Evolutionary conservation across 2,329 filamentous ascomycete genomes (phyloP), one percentile per base, ranked within the genome.

Genomic region (Hymenoscyphus fructigenus): DNA sequence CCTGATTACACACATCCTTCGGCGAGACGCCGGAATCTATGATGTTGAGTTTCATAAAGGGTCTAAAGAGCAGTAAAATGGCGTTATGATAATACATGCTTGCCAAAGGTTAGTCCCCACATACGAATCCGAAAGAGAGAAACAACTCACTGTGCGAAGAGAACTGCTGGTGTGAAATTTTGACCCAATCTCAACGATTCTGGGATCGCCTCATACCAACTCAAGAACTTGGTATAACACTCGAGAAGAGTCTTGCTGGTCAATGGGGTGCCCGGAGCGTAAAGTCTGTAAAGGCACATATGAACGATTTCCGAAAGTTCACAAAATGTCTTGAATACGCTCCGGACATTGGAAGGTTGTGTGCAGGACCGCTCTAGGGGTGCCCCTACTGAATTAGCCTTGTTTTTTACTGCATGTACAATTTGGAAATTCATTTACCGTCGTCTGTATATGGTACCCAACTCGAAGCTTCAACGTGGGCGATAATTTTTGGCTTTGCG

Each of bases 241-340:
- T 80, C 82, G 9, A 91, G 79, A 1, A 92, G 78, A 47, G 85
- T 84, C 47, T 84, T 82, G 68, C 87, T 87, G 0, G 86, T 90
- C 56, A 92, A 80, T 5, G 85, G 85, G 63, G 84, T 83, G 15
- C 85, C 86, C 0, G 90, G 90, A 3, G 89, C 88, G 73, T 91
- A 90, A n/a, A 92, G 83, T 47, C 90, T 83, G 72, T 73, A 75
- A 26, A 71, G 44, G n/a, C 66, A 76, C 79, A 90, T 84, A 74
- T 91, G 90, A 0, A 91, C 86, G 1, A 92, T 83, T 76, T 92
- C 89, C 67, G 88, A 91, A 60, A 93, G 82, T 71, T 89, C 86
- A 72, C 88, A 90, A 69, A 91, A 88, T 68, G 88, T 85, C 75
- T 85, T 87, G 74, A 86, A 88, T 5, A 89, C 85, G 1, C 87